Evolutionary conservation across 148 eudicot species (phyloP).

Genomic region (Polygonum maritimum): DNA sequence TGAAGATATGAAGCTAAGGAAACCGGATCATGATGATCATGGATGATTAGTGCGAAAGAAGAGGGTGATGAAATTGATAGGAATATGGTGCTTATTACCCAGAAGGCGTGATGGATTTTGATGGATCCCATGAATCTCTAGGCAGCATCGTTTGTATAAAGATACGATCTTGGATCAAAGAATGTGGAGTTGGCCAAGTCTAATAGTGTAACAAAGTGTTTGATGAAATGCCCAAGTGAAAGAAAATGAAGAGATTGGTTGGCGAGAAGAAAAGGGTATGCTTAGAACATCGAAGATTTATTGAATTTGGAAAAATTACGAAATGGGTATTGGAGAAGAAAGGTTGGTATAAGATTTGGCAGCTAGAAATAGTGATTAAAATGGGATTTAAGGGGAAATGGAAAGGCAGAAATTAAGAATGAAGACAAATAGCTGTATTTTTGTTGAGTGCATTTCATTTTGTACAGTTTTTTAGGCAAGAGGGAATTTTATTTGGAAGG

Average conservation of each 20-base stretch:
- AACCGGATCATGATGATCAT: conserved; percentile 10
- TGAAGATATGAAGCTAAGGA: conserved; percentile 39
- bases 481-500: not conserved
- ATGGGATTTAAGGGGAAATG: not conserved
- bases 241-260: not conserved
- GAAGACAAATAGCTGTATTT: not conserved
- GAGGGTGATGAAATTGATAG: conserved; percentile 13
- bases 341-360: not conserved
- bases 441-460: not conserved
- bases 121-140: conserved; percentile 47
- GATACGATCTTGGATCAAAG: not conserved
- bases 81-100: conserved; percentile 20
- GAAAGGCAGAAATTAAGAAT: not conserved
- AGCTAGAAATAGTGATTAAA: not conserved
- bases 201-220: not conserved
- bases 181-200: not conserved
- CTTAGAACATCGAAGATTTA: not conserved
- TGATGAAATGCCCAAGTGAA: not conserved
- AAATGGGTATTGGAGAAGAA: not conserved
- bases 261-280: conserved; percentile 2
- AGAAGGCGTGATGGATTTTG: conserved; percentile 23
- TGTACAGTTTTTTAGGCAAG: not conserved
- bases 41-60: not conserved
- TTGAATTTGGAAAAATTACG: not conserved
- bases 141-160: not conserved